Conservation (phyloP, 345 rosid species). For the Gynandropsis gynandra region DNA sequence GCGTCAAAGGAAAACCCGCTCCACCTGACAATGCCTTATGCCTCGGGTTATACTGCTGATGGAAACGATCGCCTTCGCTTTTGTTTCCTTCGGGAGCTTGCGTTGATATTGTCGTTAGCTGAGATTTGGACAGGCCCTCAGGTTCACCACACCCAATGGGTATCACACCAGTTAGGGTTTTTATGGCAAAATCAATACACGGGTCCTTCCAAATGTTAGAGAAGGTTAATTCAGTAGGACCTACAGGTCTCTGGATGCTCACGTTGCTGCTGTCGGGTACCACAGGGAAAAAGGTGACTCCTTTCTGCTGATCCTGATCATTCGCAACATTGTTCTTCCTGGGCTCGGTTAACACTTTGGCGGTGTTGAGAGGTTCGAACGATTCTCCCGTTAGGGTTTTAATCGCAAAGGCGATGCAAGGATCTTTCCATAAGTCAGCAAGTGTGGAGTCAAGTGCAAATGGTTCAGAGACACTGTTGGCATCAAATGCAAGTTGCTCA, state of each 20-base stretch:
- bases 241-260: slow-evolving; percentile 21
- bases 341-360: slow-evolving; percentile 30
- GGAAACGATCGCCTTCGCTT: slow-evolving; percentile 7
- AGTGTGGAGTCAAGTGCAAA: slow-evolving; percentile 42
- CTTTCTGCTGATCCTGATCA: slow-evolving; percentile 19
- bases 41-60: slow-evolving; percentile 19
- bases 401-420: slow-evolving; percentile 97
- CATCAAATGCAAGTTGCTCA: slow-evolving; percentile 25
- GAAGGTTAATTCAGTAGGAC: slow-evolving; percentile 30
- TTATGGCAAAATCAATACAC: slow-evolving; percentile 88
- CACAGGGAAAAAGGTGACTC: slow-evolving; percentile 10
- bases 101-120: background rate
- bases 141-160: slow-evolving; percentile 45
- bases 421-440: slow-evolving; percentile 75
- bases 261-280: slow-evolving; percentile 15
- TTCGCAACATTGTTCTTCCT: slow-evolving; percentile 11
- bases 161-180: slow-evolving; percentile 73
- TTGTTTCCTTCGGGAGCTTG: slow-evolving; percentile 11
- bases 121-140: background rate
- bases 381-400: slow-evolving; percentile 73
- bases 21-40: slow-evolving; percentile 5
- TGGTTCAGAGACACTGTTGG: slow-evolving; percentile 25
- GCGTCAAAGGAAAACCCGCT: background rate
- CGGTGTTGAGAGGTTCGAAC: slow-evolving; percentile 31
- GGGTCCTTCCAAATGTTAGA: slow-evolving; percentile 76